A percentile compares a stretch with the other conserved stretches of the same genome.
These are phyloP conservation scores for Calonectria ilicicola DNA, from an alignment of 2,329 filamentous ascomycete genomes.

Conservation along the genomic window DNA sequence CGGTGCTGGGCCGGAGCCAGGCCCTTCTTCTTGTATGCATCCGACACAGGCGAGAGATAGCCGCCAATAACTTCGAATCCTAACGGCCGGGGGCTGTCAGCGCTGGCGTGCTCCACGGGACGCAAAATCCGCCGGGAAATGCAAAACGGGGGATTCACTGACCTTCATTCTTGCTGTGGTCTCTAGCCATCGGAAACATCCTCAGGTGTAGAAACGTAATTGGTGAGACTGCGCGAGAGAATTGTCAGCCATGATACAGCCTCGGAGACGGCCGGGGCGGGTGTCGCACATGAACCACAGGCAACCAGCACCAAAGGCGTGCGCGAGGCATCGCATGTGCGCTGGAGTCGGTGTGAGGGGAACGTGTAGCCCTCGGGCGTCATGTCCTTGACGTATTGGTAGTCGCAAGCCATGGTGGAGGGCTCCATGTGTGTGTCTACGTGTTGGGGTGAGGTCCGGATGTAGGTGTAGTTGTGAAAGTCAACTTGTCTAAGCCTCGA, in stretches of 20 bases:
- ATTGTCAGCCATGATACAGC: slow-evolving; percentile 24
- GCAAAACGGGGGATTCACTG: slow-evolving; percentile 9
- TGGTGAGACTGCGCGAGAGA: slow-evolving; percentile 65
- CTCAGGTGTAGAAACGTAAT: slow-evolving; percentile 82
- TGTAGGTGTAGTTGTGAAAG: neutral
- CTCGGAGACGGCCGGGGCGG: slow-evolving; percentile 1
- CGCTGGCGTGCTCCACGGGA: neutral
- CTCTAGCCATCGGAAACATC: slow-evolving; percentile 90
- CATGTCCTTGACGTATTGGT: slow-evolving; percentile 49
- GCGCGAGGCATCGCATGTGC: slow-evolving; percentile 64
- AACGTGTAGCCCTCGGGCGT: slow-evolving; percentile 65
- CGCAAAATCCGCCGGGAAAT: neutral
- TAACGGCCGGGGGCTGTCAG: slow-evolving; percentile 22
- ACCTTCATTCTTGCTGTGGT: slow-evolving; percentile 72
- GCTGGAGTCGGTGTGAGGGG: slow-evolving; percentile 69
- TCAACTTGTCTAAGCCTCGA: slow-evolving; percentile 1
- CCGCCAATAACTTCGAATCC: slow-evolving; percentile 86
- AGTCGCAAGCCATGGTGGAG: slow-evolving; percentile 45
- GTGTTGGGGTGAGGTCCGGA: slow-evolving; percentile 18
- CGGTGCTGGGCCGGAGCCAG: slow-evolving; percentile 53
- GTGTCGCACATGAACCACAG: slow-evolving; percentile 68
- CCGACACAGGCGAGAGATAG: slow-evolving; percentile 55
- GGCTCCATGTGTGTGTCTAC: slow-evolving; percentile 2
- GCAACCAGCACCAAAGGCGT: slow-evolving; percentile 76
- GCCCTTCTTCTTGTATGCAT: slow-evolving; percentile 51